Evolutionary conservation across 805 yeast species (phyloP), one percentile per base, ranked within the genome.

Genomic region (Saccharomycopsis sp.): DNA sequence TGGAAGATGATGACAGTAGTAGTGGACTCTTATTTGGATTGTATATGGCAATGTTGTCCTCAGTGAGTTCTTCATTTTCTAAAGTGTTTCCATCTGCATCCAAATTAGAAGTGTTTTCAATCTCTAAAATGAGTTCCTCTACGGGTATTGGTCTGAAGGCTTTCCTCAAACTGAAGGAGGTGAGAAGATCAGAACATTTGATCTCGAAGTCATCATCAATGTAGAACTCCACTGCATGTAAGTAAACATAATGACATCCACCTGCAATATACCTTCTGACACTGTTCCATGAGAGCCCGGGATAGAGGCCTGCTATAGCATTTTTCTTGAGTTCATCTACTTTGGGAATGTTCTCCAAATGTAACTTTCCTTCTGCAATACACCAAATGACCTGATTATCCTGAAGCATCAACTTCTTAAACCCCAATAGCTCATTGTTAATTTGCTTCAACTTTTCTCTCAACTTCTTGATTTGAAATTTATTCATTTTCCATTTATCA

Each of bases 371-470:
- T 30, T 42, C 47, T 16, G 36, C 34, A 10, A 46, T 40, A 8
- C 42, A 39, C 49, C 49, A 46, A 20, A 15, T 30, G 10, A 46
- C 19, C 10, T 16, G 12, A 12, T 22, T 8, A 16, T 46, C 49
- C 16, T n/a, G 18, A 5, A 43, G 5, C 40, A 46, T 21, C 19
- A 46, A 34, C 13, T 39, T 39, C 21, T 39, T 42, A 29, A 46
- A 46, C 7, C 41, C 49, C 10, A 34, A 8, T n/a, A 46, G 35
- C 30, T 46, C 49, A 29, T 46, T 46, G 36, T 46, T 46, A 10
- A 46, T 43, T 30, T 46, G 49, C 35, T 46, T 46, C 8, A 46
- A 29, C 21, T 46, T 46, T 34, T 46, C 49, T 8, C 49, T 26
- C 15, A 46, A 30, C 39, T 46, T 46, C 22, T 46, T 46, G 29